Evolutionary conservation across 2,329 filamentous ascomycete genomes (phyloP).

Genomic region (Fusarium vanettenii): DNA sequence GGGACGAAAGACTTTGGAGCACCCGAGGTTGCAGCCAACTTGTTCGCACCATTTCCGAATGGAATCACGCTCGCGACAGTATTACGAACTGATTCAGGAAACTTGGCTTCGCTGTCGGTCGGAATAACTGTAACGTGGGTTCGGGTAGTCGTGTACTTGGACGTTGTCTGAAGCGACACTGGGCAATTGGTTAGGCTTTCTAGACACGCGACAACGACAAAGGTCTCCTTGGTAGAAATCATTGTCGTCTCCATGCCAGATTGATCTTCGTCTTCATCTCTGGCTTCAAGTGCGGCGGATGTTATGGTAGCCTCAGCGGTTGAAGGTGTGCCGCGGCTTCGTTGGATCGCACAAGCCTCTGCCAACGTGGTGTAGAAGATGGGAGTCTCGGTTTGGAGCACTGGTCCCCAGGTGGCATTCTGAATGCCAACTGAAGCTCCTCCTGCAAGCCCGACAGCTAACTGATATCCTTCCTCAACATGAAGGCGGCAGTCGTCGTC

Average conservation of each 20-base stretch:
- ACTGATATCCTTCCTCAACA: conserved; percentile 61
- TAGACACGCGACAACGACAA: conserved; percentile 58
- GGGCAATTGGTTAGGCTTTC: conserved; percentile 62
- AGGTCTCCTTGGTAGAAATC: conserved; percentile 53
- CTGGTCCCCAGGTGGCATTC: conserved; percentile 61
- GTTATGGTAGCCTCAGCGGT: conserved; percentile 36
- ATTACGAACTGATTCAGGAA: not conserved
- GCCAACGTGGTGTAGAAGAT: conserved; percentile 65
- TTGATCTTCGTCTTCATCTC: conserved; percentile 18
- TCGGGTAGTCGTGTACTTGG: conserved; percentile 50
- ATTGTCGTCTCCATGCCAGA: conserved; percentile 54
- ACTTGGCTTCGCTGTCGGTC: conserved; percentile 42
- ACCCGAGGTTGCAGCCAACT: conserved; percentile 47
- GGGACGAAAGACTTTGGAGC: conserved; percentile 54
- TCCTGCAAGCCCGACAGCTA: conserved; percentile 65
- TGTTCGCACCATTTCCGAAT: conserved; percentile 56
- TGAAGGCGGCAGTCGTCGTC: conserved; percentile 56
- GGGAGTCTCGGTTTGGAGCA: conserved; percentile 58
- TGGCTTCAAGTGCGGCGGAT: not conserved
- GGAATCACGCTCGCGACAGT: conserved; percentile 34
- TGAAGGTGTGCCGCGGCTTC: conserved; percentile 18
- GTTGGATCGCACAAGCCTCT: conserved; percentile 53
- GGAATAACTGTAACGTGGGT: conserved; percentile 56
- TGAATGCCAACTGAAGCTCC: conserved; percentile 62
- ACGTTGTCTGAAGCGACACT: conserved; percentile 59